These are phyloP conservation scores for Trichoderma pleuroti DNA, from an alignment of 2,329 filamentous ascomycete species.

Conservation along the genomic window DNA sequence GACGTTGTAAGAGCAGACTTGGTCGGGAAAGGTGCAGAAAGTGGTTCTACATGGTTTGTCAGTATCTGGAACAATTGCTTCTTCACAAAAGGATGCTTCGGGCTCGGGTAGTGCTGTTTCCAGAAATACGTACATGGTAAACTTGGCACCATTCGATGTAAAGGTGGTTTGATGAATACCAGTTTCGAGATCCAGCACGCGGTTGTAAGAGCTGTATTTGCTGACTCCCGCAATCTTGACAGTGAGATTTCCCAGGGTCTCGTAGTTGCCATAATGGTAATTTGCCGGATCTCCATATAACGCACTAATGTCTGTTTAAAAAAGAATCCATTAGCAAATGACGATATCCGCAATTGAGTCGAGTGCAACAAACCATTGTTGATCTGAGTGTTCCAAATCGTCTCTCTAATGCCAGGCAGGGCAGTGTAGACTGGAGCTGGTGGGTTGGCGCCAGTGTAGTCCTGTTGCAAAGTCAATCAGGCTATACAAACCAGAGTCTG, in stretches of 20 bases:
- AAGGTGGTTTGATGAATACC: slow-evolving; percentile 16
- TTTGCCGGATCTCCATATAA: slow-evolving; percentile 18
- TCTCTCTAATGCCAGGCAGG: slow-evolving; percentile 21
- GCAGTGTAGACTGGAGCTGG: background rate
- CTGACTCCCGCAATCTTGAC: slow-evolving; percentile 18
- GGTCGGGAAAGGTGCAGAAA: slow-evolving; percentile 44
- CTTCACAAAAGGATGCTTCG: background rate
- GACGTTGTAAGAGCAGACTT: slow-evolving; percentile 30
- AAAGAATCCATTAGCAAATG: background rate
- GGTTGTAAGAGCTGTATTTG: slow-evolving; percentile 17
- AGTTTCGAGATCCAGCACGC: slow-evolving; percentile 20
- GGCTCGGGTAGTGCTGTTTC: background rate
- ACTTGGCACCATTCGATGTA: slow-evolving; percentile 10
- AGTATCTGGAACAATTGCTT: background rate
- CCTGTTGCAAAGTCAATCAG: slow-evolving; percentile 8
- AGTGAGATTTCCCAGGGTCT: slow-evolving; percentile 22
- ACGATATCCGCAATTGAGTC: background rate
- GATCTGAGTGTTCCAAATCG: slow-evolving; percentile 21
- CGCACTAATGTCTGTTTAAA: slow-evolving; percentile 18
- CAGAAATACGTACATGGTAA: slow-evolving; percentile 22
- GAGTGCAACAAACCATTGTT: background rate
- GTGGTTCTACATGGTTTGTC: slow-evolving; percentile 9
- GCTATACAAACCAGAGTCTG: background rate
- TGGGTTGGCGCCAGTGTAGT: slow-evolving; percentile 23
- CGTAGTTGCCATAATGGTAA: slow-evolving; percentile 22